Conservation (phyloP, 148 eudicot genomes). For the Amaranthus hypochondriacus region DNA sequence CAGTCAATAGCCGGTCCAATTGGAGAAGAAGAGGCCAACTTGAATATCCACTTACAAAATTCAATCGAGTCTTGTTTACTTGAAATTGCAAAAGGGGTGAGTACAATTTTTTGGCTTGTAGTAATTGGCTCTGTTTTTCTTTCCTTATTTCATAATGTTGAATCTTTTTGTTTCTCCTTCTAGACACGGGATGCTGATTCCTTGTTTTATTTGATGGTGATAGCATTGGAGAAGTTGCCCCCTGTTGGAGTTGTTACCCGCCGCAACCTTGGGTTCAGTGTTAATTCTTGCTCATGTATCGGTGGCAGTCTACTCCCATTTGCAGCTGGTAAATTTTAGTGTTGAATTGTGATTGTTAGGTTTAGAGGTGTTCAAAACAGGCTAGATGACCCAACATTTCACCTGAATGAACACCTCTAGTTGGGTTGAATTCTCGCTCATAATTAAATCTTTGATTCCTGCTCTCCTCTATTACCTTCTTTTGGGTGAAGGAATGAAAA, state of each 20-base stretch:
- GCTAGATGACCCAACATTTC: too few relatives aligned
- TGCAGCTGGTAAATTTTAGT: constrained; percentile 59
- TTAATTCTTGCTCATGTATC: constrained; percentile 75
- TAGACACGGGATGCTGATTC: constrained; percentile 66
- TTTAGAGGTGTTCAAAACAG: neutral
- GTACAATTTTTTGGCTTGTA: neutral
- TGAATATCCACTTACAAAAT: constrained; percentile 70
- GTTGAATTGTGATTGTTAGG: neutral
- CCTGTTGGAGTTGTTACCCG: constrained; percentile 53
- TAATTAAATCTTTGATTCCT: too few relatives aligned
- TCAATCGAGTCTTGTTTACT: constrained; percentile 76
- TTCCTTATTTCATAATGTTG: neutral
- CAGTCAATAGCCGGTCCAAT: constrained; percentile 62
- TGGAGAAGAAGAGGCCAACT: constrained; percentile 54
- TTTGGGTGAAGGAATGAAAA: too few relatives aligned
- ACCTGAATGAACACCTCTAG: too few relatives aligned
- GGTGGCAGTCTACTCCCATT: constrained; percentile 45
- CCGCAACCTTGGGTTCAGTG: constrained; percentile 73
- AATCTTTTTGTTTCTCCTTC: neutral
- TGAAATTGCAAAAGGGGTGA: constrained; percentile 88
- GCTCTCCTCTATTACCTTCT: too few relatives aligned
- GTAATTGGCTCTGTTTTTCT: neutral
- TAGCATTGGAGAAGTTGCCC: constrained; percentile 69
- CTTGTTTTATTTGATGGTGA: constrained; percentile 77
- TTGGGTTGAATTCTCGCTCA: too few relatives aligned